phyloP scores from a whole-genome alignment of 2,329 filamentous ascomycete species.

The Penicillium hordei region DNA sequence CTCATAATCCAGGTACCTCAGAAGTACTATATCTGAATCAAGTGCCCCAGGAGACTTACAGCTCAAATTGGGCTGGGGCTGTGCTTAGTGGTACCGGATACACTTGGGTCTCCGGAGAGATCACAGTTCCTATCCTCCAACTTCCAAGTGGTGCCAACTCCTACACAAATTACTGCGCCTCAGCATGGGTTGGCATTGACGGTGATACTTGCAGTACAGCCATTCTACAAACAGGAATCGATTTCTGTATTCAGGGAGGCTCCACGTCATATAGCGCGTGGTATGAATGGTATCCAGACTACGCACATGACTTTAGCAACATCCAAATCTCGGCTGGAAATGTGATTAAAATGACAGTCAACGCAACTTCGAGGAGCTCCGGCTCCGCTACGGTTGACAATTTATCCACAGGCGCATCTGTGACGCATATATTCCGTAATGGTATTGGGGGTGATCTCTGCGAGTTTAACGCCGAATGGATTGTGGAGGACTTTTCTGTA shows the following conservation, averaged over 20 bases:
- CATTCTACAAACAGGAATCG: constrained; percentile 58
- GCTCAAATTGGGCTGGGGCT: constrained; percentile 59
- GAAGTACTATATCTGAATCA: constrained; percentile 36
- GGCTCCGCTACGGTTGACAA: constrained; percentile 53
- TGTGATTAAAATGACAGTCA: constrained; percentile 43
- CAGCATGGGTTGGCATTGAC: constrained; percentile 61
- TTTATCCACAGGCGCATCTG: constrained; percentile 50
- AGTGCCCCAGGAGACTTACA: constrained; percentile 49
- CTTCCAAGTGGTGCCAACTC: constrained; percentile 37
- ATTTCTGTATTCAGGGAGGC: constrained; percentile 50
- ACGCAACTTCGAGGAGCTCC: constrained; percentile 41
- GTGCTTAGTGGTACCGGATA: constrained; percentile 54
- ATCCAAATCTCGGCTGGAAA: constrained; percentile 49
- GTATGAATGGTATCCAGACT: constrained; percentile 62
- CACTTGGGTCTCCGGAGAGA: constrained; percentile 54
- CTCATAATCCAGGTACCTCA: constrained; percentile 30
- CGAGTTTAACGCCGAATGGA: constrained; percentile 62
- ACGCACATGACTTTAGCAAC: constrained; percentile 52
- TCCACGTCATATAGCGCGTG: constrained; percentile 53
- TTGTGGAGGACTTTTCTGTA: constrained; percentile 55
- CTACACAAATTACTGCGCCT: constrained; percentile 44
- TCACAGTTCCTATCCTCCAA: constrained; percentile 52
- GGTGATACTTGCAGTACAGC: constrained; percentile 56
- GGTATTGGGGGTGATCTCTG: constrained; percentile 46
- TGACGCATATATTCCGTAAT: constrained; percentile 52